Percentiles rank a stretch among this genome's conserved stretches.
These are phyloP conservation scores for Paramecium sonneborni DNA, from an alignment of 73 alveolate genomes.

Conservation along the genomic window DNA sequence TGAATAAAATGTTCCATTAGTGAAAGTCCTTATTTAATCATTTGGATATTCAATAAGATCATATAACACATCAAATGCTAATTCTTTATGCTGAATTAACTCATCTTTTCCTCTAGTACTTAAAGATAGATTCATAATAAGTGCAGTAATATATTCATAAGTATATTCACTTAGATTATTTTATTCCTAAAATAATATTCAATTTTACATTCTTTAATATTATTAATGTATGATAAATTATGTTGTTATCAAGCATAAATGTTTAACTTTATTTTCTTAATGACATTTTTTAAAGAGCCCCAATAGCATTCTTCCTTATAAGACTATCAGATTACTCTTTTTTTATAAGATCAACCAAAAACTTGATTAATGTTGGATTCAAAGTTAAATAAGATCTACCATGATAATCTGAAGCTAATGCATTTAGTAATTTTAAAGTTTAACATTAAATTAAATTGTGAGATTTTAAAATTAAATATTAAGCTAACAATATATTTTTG, in stretches of 20 bases:
- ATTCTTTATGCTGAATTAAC: slow-evolving; percentile 82
- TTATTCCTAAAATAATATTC: slow-evolving; percentile 69
- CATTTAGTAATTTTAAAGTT: slow-evolving; percentile 90
- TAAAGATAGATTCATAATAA: slow-evolving; percentile 94
- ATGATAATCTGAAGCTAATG: slow-evolving; percentile 89
- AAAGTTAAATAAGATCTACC: slow-evolving; percentile 94
- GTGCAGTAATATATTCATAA: slow-evolving; percentile 96
- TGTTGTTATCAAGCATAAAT: slow-evolving; percentile 91
- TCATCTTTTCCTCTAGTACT: slow-evolving; percentile 96
- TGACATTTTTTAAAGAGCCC: slow-evolving; percentile 94
- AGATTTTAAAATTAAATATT: slow-evolving; percentile 34
- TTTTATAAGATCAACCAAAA: slow-evolving; percentile 83
- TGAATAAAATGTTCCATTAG: slow-evolving; percentile 85
- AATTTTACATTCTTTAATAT: slow-evolving; percentile 71
- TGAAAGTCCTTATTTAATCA: slow-evolving; percentile 64
- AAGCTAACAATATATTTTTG: slow-evolving; percentile 35
- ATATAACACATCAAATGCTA: slow-evolving; percentile 82
- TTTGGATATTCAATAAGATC: slow-evolving; percentile 91
- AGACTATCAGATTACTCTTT: slow-evolving; percentile 89
- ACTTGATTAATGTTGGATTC: slow-evolving; percentile 85
- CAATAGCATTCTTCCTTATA: slow-evolving; percentile 91
- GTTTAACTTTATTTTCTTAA: slow-evolving; percentile 91
- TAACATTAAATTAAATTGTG: slow-evolving; percentile 47
- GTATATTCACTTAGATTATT: slow-evolving; percentile 91
- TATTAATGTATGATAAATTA: slow-evolving; percentile 91